Evolutionary conservation across 2,329 filamentous ascomycete species (phyloP).

Genomic region (Claviceps sp.): DNA sequence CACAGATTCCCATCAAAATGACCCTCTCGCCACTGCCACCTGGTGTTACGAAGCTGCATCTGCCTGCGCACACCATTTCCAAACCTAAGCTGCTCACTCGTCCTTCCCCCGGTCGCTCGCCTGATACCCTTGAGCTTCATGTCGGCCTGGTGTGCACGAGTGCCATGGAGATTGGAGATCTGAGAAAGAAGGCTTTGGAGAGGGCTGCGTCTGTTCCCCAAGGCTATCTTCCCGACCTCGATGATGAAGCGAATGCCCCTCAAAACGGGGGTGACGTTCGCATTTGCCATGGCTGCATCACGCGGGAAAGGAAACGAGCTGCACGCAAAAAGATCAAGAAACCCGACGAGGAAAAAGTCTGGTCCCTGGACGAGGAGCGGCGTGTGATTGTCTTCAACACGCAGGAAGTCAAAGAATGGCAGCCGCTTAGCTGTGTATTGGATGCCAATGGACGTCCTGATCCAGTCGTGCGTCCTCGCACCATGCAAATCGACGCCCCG

Average conservation of each 20-base stretch:
- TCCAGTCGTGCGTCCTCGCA: constrained; percentile 38
- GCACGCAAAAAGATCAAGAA: constrained; percentile 89
- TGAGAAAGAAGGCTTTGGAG: constrained; percentile 53
- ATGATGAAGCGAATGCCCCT: constrained; percentile 56
- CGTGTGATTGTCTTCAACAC: constrained; percentile 88
- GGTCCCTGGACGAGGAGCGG: constrained; percentile 66
- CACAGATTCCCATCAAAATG: constrained; percentile 82
- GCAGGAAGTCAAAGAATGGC: constrained; percentile 75
- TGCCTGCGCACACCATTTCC: constrained; percentile 82
- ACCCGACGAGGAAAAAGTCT: constrained; percentile 80
- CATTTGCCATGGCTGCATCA: constrained; percentile 86
- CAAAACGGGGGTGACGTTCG: constrained; percentile 86
- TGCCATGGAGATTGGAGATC: constrained; percentile 64
- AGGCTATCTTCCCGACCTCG: constrained; percentile 21
- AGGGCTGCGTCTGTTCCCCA: constrained; percentile 31
- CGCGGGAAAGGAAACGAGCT: constrained; percentile 79
- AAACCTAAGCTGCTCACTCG: constrained; percentile 86
- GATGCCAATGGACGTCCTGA: constrained; percentile 29
- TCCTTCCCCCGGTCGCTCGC: constrained; percentile 46
- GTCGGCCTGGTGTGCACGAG: constrained; percentile 84
- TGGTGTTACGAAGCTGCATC: constrained; percentile 66
- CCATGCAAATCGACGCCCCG: constrained; percentile 68
- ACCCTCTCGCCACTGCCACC: constrained; percentile 62
- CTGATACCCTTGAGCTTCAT: constrained; percentile 67
- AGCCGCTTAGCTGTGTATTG: constrained; percentile 42